Percentiles rank a stretch among this genome's conserved stretches.
These are phyloP conservation scores for Cardiosporidium cionae DNA, from an alignment of 169 alveolate species.

Conservation along the genomic window DNA sequence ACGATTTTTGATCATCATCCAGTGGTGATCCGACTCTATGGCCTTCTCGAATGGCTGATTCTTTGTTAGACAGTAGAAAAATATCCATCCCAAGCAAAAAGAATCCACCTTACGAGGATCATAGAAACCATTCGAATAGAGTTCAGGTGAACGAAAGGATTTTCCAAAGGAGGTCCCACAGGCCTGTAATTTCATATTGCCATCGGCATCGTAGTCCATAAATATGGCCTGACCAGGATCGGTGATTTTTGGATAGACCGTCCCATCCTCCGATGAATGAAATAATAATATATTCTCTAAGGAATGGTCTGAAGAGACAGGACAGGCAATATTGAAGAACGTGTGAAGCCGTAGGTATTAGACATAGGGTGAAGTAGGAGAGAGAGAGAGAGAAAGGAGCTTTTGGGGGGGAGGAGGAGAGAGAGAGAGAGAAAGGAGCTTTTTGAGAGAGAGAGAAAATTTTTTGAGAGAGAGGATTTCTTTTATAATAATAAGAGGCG, in stretches of 20 bases:
- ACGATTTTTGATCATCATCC: slow-evolving; percentile 28
- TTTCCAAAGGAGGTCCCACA: too few relatives aligned
- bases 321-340: too few relatives aligned
- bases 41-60: slow-evolving; percentile 51
- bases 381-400: too few relatives aligned
- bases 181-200: too few relatives aligned
- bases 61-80: slow-evolving; percentile 53
- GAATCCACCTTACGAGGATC: slow-evolving; percentile 59
- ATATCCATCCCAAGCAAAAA: slow-evolving; percentile 61
- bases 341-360: too few relatives aligned
- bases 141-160: slow-evolving; percentile 64
- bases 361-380: too few relatives aligned
- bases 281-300: slow-evolving; percentile 53
- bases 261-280: slow-evolving; percentile 42
- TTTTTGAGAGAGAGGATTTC: too few relatives aligned
- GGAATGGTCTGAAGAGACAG: slow-evolving; percentile 36
- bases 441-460: too few relatives aligned
- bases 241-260: slow-evolving; percentile 46
- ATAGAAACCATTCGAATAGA: slow-evolving; percentile 45
- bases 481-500: too few relatives aligned
- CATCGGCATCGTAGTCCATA: slow-evolving; percentile 27
- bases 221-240: slow-evolving; percentile 65
- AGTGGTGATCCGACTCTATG: slow-evolving; percentile 17
- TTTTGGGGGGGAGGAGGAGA: too few relatives aligned
- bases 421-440: too few relatives aligned